A percentile compares a stretch with the other conserved stretches of the same genome.
Evolutionary conservation across 2,329 filamentous ascomycete species (phyloP).

Genomic region (Xylariales sp.): DNA sequence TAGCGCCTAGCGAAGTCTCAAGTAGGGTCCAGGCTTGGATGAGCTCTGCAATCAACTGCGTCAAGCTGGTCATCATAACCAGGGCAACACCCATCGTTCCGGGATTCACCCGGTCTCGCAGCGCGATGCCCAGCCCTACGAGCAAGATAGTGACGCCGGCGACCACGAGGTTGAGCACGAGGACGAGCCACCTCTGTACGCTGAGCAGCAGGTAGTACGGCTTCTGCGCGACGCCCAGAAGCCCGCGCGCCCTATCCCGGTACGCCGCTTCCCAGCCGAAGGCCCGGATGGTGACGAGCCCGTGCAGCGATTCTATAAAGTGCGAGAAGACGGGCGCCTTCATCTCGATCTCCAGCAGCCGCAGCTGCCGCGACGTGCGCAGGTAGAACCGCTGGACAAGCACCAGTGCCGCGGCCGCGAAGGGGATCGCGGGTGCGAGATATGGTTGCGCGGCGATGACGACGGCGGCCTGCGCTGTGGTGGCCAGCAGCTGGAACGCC

Average conservation of each 20-base stretch:
- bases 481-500: not conserved
- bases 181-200: conserved; percentile 25
- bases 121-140: conserved; percentile 19
- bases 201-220: conserved; percentile 24
- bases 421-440: not conserved
- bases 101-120: not conserved
- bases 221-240: conserved; percentile 22
- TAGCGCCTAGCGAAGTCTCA: conserved; percentile 22
- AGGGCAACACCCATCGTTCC: conserved; percentile 35
- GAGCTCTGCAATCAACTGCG: conserved; percentile 22
- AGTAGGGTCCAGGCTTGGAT: conserved; percentile 26
- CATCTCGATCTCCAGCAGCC: conserved; percentile 39
- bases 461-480: not conserved
- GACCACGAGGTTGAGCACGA: conserved; percentile 27
- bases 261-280: conserved; percentile 35
- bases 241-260: conserved; percentile 21
- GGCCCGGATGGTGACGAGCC: conserved; percentile 38
- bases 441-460: conserved; percentile 1
- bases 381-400: conserved; percentile 40
- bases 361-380: conserved; percentile 38
- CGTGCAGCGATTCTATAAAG: conserved; percentile 37
- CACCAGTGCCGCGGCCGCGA: conserved; percentile 24
- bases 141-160: conserved; percentile 21
- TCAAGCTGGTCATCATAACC: conserved; percentile 31
- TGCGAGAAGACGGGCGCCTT: conserved; percentile 38